These are phyloP conservation scores for Daldinia grandis DNA, from an alignment of 495 filamentous ascomycete genomes.

Conservation along the genomic window DNA sequence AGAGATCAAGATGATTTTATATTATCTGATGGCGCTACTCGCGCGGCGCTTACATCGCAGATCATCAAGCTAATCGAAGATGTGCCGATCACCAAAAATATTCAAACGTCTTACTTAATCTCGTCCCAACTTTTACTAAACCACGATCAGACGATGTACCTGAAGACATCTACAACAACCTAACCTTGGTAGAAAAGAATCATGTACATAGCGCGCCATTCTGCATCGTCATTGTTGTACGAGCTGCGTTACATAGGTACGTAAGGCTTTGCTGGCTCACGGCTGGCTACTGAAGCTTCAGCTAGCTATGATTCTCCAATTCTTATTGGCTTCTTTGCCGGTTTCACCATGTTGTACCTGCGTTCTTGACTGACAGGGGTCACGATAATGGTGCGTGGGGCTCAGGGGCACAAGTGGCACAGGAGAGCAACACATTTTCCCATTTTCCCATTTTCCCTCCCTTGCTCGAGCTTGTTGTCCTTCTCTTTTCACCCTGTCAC, in stretches of 20 bases:
- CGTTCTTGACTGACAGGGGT: constrained; percentile 44
- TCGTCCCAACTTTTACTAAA: constrained; percentile 27
- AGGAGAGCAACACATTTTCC: not conserved
- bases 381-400: constrained; percentile 38
- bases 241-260: constrained; percentile 22
- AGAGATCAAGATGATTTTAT: constrained; percentile 13
- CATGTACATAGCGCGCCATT: constrained; percentile 24
- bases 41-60: constrained; percentile 34
- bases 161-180: not conserved
- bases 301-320: constrained; percentile 10
- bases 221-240: constrained; percentile 23
- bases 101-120: constrained; percentile 10
- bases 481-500: constrained; percentile 19
- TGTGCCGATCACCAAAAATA: constrained; percentile 21
- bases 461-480: not conserved
- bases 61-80: constrained; percentile 42
- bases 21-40: constrained; percentile 19
- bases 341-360: constrained; percentile 51
- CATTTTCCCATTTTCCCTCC: not conserved
- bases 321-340: constrained; percentile 33
- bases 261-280: constrained; percentile 8
- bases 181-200: not conserved
- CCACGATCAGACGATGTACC: constrained; percentile 14
- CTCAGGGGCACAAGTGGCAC: constrained; percentile 26
- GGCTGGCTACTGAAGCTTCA: constrained; percentile 20